Evolutionary conservation across 345 rosid species (phyloP), one percentile per base, ranked within the genome.

Genomic region (Bruguiera sexangula): DNA sequence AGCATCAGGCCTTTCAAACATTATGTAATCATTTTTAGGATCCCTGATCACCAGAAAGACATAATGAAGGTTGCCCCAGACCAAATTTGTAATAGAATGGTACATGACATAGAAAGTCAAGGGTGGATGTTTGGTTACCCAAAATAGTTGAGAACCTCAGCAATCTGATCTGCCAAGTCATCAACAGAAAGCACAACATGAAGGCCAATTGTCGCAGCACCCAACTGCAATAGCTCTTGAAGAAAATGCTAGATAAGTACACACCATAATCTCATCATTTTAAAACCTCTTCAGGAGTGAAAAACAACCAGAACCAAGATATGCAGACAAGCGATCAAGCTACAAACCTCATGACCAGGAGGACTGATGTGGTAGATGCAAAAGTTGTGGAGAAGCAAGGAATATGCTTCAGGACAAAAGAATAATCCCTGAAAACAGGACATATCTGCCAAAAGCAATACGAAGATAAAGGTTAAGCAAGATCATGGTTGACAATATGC

Each of bases 311-410:
- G 29, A 10, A 56, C 60, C 26, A 21, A 27, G 16, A 56, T 9
- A 24, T 56, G 24, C 29, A 56, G 22, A 4, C 18, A 22, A 15
- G 11, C 6, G 16, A 56, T 22, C 29, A 26, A 27, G 16, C 29
- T 65, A 87, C 96, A 76, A 80, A 90, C 98, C 98, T 96, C 97
- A 60, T 96, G 98, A 69, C 97, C 98, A 34, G 97, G 93, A 67
- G 99, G 98, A 80, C 88, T 87, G 69, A 96, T 90, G 76, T 96
- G 99, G 81, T 92, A 96, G 77, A 90, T 83, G 81, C 99, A 92
- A 70, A 96, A 96, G 84, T 90, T 96, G 86, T 90, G 93, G 39
- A 92, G 94, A 52, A 96, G 83, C 82, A 96, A 79, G 54, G 99
- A 89, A 78, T 86, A 85, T 67, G 98, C 94, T 78, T 96, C 98